These are phyloP conservation scores for Purshia tridentata DNA, from an alignment of 306 rosid genomes.

Conservation along the genomic window DNA sequence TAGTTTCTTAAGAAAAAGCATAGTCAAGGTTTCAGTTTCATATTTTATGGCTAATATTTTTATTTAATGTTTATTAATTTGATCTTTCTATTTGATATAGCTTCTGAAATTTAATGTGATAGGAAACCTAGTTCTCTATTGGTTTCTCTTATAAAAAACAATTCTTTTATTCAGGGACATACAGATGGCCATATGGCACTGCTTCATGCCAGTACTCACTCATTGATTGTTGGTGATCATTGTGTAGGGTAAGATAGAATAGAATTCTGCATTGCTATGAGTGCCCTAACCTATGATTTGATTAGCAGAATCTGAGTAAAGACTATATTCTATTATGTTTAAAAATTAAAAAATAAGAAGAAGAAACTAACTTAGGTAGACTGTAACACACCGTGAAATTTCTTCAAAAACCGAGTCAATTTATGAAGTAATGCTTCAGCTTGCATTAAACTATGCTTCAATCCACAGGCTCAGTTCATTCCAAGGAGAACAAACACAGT, in stretches of 20 bases:
- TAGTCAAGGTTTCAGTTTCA: background rate
- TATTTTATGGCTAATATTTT: background rate
- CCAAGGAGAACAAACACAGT: background rate
- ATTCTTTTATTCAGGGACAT: slow-evolving; percentile 60
- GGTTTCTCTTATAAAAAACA: slow-evolving; percentile 15
- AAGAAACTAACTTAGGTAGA: background rate
- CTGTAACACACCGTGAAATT: background rate
- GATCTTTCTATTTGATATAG: background rate
- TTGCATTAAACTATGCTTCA: background rate
- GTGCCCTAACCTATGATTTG: background rate
- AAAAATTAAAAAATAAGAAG: background rate
- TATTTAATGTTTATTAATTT: background rate
- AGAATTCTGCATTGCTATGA: slow-evolving; percentile 2
- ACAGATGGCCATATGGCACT: slow-evolving; percentile 92
- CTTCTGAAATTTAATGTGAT: slow-evolving; percentile 1
- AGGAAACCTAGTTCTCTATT: background rate
- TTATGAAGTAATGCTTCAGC: background rate
- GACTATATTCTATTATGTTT: background rate
- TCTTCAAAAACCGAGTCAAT: background rate
- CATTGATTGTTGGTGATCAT: slow-evolving; percentile 88
- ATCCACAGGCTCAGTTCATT: background rate
- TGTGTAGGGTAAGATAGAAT: slow-evolving; percentile 78
- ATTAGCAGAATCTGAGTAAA: slow-evolving; percentile 6
- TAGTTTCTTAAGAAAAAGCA: background rate
- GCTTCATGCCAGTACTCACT: slow-evolving; percentile 64